Evolutionary conservation across 331 rosid genomes (phyloP).

Genomic region (Spiraea crenata): DNA sequence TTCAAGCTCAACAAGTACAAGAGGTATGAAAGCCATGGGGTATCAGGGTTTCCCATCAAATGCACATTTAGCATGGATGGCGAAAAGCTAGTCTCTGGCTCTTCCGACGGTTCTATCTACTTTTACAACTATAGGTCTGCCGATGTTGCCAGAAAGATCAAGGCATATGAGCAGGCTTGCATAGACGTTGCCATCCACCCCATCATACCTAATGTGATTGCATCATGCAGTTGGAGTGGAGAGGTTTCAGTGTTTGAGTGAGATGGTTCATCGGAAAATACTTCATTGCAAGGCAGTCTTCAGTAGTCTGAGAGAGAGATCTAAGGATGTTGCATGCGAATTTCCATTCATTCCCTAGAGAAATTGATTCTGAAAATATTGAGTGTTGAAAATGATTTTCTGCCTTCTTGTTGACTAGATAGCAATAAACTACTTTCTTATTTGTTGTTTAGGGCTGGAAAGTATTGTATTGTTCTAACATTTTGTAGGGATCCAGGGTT

Average conservation of each 20-base stretch:
- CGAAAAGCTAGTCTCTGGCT: constrained; percentile 69
- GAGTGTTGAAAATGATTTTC: background rate
- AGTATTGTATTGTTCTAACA: background rate
- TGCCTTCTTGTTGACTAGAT: background rate
- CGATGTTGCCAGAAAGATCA: constrained; percentile 57
- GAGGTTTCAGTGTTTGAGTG: constrained; percentile 61
- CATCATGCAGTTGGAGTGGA: constrained; percentile 86
- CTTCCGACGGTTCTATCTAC: constrained; percentile 76
- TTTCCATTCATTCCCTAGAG: constrained; percentile 22
- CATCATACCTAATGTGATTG: constrained; percentile 59
- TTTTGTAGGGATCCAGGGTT: background rate
- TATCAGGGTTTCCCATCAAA: constrained; percentile 81
- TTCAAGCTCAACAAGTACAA: constrained; percentile 84
- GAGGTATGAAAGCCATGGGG: constrained; percentile 73
- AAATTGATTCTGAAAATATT: constrained; percentile 4
- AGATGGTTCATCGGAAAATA: background rate
- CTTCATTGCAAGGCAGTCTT: background rate
- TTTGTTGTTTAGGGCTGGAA: background rate
- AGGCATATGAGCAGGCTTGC: constrained; percentile 74
- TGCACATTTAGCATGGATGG: constrained; percentile 81
- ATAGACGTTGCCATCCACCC: constrained; percentile 72
- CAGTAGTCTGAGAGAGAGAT: background rate
- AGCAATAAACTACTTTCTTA: background rate
- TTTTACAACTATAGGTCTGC: constrained; percentile 62
- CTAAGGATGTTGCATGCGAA: background rate